These are phyloP conservation scores for Blepharisma japonicum DNA, from an alignment of 73 alveolate genomes.

Conservation along the genomic window DNA sequence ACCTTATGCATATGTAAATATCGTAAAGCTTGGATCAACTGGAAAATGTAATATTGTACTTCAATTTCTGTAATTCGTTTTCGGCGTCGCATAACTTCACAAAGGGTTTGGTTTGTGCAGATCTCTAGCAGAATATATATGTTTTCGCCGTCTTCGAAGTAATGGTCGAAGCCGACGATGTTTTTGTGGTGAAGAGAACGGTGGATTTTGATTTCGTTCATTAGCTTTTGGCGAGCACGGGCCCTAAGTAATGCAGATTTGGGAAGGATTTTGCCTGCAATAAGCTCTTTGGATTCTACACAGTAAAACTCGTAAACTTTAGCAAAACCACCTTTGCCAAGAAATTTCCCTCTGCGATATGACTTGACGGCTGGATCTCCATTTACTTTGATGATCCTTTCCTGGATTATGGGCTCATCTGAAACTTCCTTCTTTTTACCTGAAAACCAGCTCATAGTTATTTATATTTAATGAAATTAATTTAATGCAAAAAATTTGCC, in stretches of 20 bases:
- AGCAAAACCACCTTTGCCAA: slow-evolving; percentile 98
- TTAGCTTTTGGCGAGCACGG: slow-evolving; percentile 89
- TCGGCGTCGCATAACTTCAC: slow-evolving; percentile 90
- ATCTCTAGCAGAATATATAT: slow-evolving; percentile 88
- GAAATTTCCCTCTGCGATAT: slow-evolving; percentile 66
- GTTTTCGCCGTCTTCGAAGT: slow-evolving; percentile 91
- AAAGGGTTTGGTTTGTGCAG: slow-evolving; percentile 77
- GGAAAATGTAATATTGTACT: slow-evolving; percentile 87
- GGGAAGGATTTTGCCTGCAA: slow-evolving; percentile 88
- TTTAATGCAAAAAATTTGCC: too few species aligned
- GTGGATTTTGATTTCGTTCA: slow-evolving; percentile 95
- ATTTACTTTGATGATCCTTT: slow-evolving; percentile 22
- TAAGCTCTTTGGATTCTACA: slow-evolving; percentile 53
- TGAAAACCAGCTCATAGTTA: too few species aligned
- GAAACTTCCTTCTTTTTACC: background rate
- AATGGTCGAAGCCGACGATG: slow-evolving; percentile 95
- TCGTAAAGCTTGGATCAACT: slow-evolving; percentile 74
- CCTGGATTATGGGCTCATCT: background rate
- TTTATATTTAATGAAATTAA: too few species aligned
- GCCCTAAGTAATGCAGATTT: slow-evolving; percentile 83
- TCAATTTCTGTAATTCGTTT: slow-evolving; percentile 90
- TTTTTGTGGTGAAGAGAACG: slow-evolving; percentile 84
- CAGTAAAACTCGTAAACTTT: slow-evolving; percentile 82
- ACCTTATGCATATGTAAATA: slow-evolving; percentile 66
- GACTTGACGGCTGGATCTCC: slow-evolving; percentile 51